Evolutionary conservation across 805 yeast genomes (phyloP), one percentile per base, ranked within the genome.

Genomic region (Myxozyma geophila): DNA sequence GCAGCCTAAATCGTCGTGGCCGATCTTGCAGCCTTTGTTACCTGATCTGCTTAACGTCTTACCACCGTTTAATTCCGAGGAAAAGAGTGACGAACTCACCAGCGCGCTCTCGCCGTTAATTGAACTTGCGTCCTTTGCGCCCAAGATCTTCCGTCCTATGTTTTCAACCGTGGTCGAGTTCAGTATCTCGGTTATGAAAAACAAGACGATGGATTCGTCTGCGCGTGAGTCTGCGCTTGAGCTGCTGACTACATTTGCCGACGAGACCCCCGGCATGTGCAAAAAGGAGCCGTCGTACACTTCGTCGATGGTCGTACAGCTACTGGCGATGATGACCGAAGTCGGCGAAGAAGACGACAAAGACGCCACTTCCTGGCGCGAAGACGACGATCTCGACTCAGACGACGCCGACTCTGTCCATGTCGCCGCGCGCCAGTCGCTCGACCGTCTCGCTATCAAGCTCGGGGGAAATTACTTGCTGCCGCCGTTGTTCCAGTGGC

Each of bases 231-330:
- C 95, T 0, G 95, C 97, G 4, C 79, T 95, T 67, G 99, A 95
- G 77, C 82, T 95, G 62, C 80, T 92, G 70, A 90, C 96, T 6
- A 89, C 96, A 0, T 95, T 95, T 74, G 85, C 95, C 64, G 99
- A 95, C 74, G 88, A 89, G 33, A 89, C 97, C 9, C 98, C 99
- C 44, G 87, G 86, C 57, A 95, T 95, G 99, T 93, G 98, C 79
- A 89, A 89, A 74, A 78, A 85, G 39, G 90, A 90, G 70, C 82
- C 87, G 7, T 78, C 83, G 7, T 95, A 92, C 76, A 85, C 93
- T 0, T 82, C 84, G 54, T 80, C 87, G 15, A 81, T 93, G 74
- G 89, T 95, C 40, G 78, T 88, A 58, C 84, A 85, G 65, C 88
- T 93, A 37, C 81, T 95, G 66, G 81, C 87, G 47, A 83, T 95